Conservation (phyloP, 2,329 filamentous ascomycete species). For the Trichoderma citrinoviride region DNA sequence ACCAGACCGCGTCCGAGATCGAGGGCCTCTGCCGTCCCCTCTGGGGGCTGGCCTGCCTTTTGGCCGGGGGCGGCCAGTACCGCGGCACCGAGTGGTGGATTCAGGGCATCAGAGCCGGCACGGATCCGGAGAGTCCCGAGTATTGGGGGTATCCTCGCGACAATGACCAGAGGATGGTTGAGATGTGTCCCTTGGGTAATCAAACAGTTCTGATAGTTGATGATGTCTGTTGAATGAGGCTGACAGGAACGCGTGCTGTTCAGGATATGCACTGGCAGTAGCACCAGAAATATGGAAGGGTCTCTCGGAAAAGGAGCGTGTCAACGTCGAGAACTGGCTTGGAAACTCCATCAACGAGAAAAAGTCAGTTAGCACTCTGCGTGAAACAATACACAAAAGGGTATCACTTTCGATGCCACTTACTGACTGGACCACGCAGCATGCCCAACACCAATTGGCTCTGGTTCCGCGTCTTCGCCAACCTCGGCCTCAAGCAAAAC, state of each 20-base stretch:
- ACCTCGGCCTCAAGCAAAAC: constrained; percentile 73
- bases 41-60: constrained; percentile 69
- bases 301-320: constrained; percentile 59
- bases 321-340: constrained; percentile 69
- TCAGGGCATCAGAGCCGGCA: constrained; percentile 67
- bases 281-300: constrained; percentile 65
- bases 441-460: constrained; percentile 70
- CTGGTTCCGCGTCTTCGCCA: constrained; percentile 84
- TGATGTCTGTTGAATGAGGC: not conserved
- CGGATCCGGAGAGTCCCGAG: constrained; percentile 65
- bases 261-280: constrained; percentile 68
- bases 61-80: constrained; percentile 67
- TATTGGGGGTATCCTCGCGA: constrained; percentile 77
- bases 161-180: constrained; percentile 65
- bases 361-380: constrained; percentile 45
- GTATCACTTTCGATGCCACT: not conserved
- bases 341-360: constrained; percentile 75
- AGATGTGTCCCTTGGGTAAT: constrained; percentile 71
- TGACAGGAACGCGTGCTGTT: not conserved
- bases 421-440: constrained; percentile 40
- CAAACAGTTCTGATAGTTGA: not conserved
- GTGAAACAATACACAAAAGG: not conserved
- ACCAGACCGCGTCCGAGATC: constrained; percentile 72
- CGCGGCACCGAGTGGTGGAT: constrained; percentile 57
- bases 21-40: constrained; percentile 74